These are phyloP conservation scores for Yamadazyma paraphyllophila DNA, from an alignment of 805 yeast genomes.

Conservation along the genomic window DNA sequence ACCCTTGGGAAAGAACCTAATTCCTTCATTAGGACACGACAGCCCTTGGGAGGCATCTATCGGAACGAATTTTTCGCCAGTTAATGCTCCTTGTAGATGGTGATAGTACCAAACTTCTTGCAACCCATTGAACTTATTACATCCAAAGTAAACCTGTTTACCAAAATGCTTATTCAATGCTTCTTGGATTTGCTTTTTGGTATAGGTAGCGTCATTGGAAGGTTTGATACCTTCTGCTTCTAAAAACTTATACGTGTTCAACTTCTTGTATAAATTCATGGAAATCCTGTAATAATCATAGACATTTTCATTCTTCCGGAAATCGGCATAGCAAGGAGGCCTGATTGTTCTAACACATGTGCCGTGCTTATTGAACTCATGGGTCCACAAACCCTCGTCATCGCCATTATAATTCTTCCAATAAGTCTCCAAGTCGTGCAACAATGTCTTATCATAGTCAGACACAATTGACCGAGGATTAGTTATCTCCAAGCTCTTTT, in stretches of 20 bases:
- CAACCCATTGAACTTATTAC: conserved; percentile 37
- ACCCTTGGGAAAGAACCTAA: conserved; percentile 69
- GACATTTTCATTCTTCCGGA: conserved; percentile 20
- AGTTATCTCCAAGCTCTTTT: conserved; percentile 27
- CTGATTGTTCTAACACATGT: conserved; percentile 40
- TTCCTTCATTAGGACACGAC: conserved; percentile 57
- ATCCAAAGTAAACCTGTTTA: conserved; percentile 34
- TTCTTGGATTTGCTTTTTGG: conserved; percentile 26
- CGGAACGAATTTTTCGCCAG: conserved; percentile 57
- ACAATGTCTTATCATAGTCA: conserved; percentile 20
- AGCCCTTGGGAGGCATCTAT: conserved; percentile 57
- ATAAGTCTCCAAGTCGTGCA: conserved; percentile 25
- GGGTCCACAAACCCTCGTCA: conserved; percentile 52
- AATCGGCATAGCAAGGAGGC: conserved; percentile 32
- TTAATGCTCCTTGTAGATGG: conserved; percentile 69
- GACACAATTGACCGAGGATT: conserved; percentile 19
- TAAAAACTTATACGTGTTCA: conserved; percentile 37
- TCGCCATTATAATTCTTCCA: conserved; percentile 46
- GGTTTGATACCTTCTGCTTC: conserved; percentile 37
- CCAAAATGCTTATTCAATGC: conserved; percentile 35
- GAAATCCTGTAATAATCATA: conserved; percentile 31
- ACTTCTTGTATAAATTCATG: conserved; percentile 29
- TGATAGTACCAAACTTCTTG: conserved; percentile 84
- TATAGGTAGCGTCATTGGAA: conserved; percentile 30
- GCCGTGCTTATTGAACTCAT: conserved; percentile 44